Percentiles rank a stretch among this genome's conserved stretches.
These are phyloP conservation scores for Amylocarpus encephaloides DNA, from an alignment of 2,329 filamentous ascomycete species.

Conservation along the genomic window DNA sequence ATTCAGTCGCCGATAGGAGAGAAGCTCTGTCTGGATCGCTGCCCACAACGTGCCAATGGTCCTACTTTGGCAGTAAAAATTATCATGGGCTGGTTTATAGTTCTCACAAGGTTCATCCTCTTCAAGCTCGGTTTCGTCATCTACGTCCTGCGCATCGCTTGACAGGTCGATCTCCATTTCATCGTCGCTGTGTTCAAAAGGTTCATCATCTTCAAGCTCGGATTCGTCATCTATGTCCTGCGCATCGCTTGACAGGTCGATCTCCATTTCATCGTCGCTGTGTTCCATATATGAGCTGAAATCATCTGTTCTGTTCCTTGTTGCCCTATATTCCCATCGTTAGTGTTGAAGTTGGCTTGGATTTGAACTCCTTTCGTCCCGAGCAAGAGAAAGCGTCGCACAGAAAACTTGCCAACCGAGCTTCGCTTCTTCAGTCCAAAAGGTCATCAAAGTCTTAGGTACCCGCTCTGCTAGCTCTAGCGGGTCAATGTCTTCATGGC, in stretches of 20 bases:
- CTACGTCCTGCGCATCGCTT: not conserved
- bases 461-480: constrained; percentile 12
- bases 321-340: too few species aligned
- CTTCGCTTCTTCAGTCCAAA: constrained; percentile 10
- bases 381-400: constrained; percentile 7
- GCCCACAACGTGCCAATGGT: constrained; percentile 30
- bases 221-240: not conserved
- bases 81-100: too few species aligned
- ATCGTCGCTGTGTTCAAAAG: not conserved
- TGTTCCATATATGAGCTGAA: too few species aligned
- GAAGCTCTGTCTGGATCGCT: constrained; percentile 33
- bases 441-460: constrained; percentile 7
- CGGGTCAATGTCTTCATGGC: constrained; percentile 26
- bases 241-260: not conserved
- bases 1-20: constrained; percentile 33
- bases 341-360: too few species aligned
- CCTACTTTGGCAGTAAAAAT: constrained; percentile 13
- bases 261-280: not conserved
- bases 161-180: not conserved
- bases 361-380: constrained; percentile 9
- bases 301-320: too few species aligned
- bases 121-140: not conserved
- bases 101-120: too few species aligned
- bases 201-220: not conserved
- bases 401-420: constrained; percentile 14